Evolutionary conservation across 2,329 filamentous ascomycete genomes (phyloP).

Genomic region (Annulohypoxylon truncatum): DNA sequence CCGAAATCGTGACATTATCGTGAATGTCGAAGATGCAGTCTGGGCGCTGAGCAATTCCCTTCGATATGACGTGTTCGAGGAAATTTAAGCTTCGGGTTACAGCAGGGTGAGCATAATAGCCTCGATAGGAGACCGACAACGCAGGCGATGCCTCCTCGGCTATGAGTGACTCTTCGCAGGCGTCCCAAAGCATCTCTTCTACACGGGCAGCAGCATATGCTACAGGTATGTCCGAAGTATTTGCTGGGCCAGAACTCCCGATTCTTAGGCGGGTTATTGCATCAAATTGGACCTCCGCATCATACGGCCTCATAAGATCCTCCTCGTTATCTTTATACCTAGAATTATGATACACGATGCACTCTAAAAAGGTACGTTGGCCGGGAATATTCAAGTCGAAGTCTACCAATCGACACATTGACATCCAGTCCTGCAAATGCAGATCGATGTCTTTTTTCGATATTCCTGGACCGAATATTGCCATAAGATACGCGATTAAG

Average conservation of each 20-base stretch:
- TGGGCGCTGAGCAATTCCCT: constrained; percentile 20
- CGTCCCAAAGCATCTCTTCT: not conserved
- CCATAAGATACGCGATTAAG: not conserved
- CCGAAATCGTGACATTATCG: not conserved
- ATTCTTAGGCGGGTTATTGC: not conserved
- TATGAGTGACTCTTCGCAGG: not conserved
- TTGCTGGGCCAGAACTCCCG: not conserved
- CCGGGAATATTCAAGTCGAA: constrained; percentile 10
- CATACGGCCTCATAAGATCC: too few relatives aligned
- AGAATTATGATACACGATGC: not conserved
- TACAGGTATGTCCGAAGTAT: constrained; percentile 1
- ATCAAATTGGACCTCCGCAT: not conserved
- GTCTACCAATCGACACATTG: constrained; percentile 4
- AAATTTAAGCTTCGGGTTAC: not conserved
- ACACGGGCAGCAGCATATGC: not conserved
- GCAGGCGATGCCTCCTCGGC: not conserved
- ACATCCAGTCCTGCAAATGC: constrained; percentile 3
- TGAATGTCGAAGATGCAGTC: constrained; percentile 31
- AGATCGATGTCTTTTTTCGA: not conserved
- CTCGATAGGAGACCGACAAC: not conserved
- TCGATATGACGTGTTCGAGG: constrained; percentile 26
- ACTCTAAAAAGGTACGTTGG: not conserved
- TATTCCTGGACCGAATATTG: not conserved
- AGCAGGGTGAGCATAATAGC: not conserved
- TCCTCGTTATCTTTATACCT: too few relatives aligned